Conservation (phyloP, 2,329 filamentous ascomycete species). For the Tolypocladium endophyticum region DNA sequence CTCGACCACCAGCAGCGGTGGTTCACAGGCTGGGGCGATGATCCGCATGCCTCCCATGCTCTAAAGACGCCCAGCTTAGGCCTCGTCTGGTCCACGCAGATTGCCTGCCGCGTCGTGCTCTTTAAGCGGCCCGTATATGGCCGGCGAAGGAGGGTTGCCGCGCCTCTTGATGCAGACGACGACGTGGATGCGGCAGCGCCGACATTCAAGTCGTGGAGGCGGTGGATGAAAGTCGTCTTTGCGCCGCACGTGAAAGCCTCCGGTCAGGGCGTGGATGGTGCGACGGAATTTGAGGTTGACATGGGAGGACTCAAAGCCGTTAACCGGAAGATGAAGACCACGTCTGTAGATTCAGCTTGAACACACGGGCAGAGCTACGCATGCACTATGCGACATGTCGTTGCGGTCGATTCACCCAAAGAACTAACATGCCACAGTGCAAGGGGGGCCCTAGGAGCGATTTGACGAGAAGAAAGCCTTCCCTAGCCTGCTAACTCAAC, state of each 20-base stretch:
- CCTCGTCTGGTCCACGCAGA: constrained; percentile 83
- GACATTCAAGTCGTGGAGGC: constrained; percentile 50
- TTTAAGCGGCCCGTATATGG: constrained; percentile 57
- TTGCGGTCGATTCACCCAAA: not conserved
- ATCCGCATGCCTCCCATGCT: constrained; percentile 31
- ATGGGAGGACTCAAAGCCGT: constrained; percentile 47
- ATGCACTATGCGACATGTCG: not conserved
- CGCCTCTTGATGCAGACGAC: constrained; percentile 24
- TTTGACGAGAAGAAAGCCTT: not conserved
- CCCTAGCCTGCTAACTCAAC: not conserved
- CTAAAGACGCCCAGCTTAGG: constrained; percentile 82
- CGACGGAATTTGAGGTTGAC: constrained; percentile 66
- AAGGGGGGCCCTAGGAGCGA: not conserved
- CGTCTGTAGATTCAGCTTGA: not conserved
- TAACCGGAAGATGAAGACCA: not conserved
- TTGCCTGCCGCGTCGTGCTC: constrained; percentile 71
- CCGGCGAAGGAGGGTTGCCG: constrained; percentile 21
- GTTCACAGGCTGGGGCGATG: constrained; percentile 92
- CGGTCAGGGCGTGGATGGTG: constrained; percentile 35
- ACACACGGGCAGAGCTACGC: not conserved
- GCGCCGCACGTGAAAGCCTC: constrained; percentile 59
- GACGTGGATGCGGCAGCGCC: constrained; percentile 29
- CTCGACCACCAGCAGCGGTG: constrained; percentile 87
- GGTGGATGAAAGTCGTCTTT: constrained; percentile 86
- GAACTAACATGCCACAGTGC: not conserved